These are phyloP conservation scores for Geoglossum cookeanum DNA, from an alignment of 2,329 filamentous ascomycete genomes.

Conservation along the genomic window DNA sequence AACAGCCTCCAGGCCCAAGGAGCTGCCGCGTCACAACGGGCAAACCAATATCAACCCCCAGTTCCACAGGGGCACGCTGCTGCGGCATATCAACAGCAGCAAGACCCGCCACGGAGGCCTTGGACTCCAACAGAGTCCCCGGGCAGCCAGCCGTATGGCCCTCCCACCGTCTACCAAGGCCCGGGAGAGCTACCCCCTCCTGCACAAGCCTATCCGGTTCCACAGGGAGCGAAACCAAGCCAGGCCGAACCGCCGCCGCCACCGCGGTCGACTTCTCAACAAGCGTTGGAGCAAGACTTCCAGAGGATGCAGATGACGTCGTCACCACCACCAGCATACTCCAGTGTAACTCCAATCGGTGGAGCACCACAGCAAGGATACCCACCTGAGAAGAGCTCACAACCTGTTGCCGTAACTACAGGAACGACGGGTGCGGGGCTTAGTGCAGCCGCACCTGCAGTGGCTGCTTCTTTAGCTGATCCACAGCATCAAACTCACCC, in stretches of 20 bases:
- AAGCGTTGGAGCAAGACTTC: conserved; percentile 70
- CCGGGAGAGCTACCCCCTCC: conserved; percentile 44
- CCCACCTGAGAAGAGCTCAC: conserved; percentile 55
- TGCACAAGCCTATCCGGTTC: conserved; percentile 12
- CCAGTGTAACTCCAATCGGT: conserved; percentile 39
- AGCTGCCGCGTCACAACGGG: conserved; percentile 61
- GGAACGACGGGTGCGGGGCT: conserved; percentile 12
- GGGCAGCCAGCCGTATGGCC: conserved; percentile 70
- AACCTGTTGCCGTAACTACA: neutral
- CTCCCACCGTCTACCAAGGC: conserved; percentile 82
- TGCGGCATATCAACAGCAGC: conserved; percentile 18
- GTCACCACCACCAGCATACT: conserved; percentile 89
- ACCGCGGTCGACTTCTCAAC: conserved; percentile 30
- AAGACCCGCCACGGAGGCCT: conserved; percentile 35
- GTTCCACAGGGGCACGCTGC: conserved; percentile 27
- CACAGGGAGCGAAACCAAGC: conserved; percentile 22
- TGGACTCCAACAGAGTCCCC: conserved; percentile 93
- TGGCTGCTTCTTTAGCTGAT: conserved; percentile 14
- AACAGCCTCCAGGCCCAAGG: conserved; percentile 57
- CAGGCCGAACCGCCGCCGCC: conserved; percentile 13
- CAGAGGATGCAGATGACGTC: conserved; percentile 62
- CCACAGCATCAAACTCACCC: conserved; percentile 51
- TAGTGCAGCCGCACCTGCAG: conserved; percentile 12
- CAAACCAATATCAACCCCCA: conserved; percentile 46
- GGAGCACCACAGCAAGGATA: conserved; percentile 30